Evolutionary conservation across 202 grass and related monocot genomes (phyloP).

Genomic region (Setaria italica): DNA sequence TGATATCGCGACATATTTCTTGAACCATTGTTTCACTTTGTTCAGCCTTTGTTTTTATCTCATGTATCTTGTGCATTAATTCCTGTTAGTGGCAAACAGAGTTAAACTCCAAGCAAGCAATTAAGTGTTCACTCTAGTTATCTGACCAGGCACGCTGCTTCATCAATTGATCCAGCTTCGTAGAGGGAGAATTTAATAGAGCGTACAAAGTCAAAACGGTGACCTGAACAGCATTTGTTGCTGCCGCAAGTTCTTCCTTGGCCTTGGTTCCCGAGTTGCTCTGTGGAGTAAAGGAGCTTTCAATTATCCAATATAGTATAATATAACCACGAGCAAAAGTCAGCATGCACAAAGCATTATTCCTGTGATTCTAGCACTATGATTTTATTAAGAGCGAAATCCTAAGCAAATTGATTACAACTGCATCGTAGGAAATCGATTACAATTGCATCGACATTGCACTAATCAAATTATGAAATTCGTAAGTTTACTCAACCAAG

Average conservation of each 20-base stretch:
- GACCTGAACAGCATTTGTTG: slow-evolving; percentile 97
- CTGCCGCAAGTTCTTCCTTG: slow-evolving; percentile 98
- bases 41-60: slow-evolving; percentile 95
- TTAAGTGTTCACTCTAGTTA: slow-evolving; percentile 21
- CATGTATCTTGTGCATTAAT: slow-evolving; percentile 94
- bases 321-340: background rate
- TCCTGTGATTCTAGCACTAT: background rate
- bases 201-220: background rate
- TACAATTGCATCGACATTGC: background rate
- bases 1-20: slow-evolving; percentile 98
- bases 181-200: background rate
- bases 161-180: slow-evolving; percentile 15
- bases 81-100: slow-evolving; percentile 60
- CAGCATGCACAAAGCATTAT: background rate
- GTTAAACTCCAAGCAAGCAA: slow-evolving; percentile 35
- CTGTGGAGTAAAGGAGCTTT: slow-evolving; percentile 56
- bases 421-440: background rate
- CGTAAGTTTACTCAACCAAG: background rate
- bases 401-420: slow-evolving; percentile 2
- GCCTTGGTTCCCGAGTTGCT: slow-evolving; percentile 98
- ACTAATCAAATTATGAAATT: slow-evolving; percentile 28
- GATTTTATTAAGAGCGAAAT: background rate
- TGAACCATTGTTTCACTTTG: slow-evolving; percentile 99
- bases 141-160: slow-evolving; percentile 2
- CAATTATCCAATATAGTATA: slow-evolving; percentile 13